These are phyloP conservation scores for Phytophthora chlamydospora DNA, from an alignment of 352 stramenopile species.

Conservation along the genomic window DNA sequence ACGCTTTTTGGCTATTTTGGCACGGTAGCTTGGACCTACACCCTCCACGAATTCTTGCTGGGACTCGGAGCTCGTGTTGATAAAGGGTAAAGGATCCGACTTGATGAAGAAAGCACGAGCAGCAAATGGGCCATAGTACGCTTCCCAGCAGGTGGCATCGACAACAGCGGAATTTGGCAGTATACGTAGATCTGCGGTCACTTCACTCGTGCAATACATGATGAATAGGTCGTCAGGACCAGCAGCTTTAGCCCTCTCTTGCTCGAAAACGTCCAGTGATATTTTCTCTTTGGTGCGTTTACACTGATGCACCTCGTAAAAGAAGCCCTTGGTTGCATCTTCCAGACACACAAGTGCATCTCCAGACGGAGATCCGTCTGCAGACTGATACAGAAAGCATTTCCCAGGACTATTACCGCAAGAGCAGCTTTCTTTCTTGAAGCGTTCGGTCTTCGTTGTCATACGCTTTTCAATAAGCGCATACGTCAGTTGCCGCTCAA, in stretches of 20 bases:
- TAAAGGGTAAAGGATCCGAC: constrained; percentile 7
- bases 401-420: constrained; percentile 10
- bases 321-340: constrained; percentile 16
- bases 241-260: constrained; percentile 10
- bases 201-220: constrained; percentile 18
- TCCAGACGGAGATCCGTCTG: constrained; percentile 11
- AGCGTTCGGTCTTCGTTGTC: constrained; percentile 13
- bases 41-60: constrained; percentile 7
- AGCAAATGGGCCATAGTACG: constrained; percentile 23
- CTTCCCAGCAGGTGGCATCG: constrained; percentile 22
- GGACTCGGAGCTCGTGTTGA: constrained; percentile 3
- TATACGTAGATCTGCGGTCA: constrained; percentile 8
- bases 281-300: constrained; percentile 11
- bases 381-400: constrained; percentile 15
- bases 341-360: constrained; percentile 19
- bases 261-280: constrained; percentile 4
- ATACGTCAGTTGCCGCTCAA: constrained; percentile 16
- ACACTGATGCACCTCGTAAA: constrained; percentile 23
- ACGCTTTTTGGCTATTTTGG: constrained; percentile 2
- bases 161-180: constrained; percentile 22
- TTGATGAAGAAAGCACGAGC: constrained; percentile 22
- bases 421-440: constrained; percentile 4
- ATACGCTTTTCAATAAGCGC: constrained; percentile 8
- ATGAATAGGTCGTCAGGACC: constrained; percentile 16
- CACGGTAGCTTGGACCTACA: background rate